Conservation (phyloP, 257 asterid species). For the Fraxinus pennsylvanica region DNA sequence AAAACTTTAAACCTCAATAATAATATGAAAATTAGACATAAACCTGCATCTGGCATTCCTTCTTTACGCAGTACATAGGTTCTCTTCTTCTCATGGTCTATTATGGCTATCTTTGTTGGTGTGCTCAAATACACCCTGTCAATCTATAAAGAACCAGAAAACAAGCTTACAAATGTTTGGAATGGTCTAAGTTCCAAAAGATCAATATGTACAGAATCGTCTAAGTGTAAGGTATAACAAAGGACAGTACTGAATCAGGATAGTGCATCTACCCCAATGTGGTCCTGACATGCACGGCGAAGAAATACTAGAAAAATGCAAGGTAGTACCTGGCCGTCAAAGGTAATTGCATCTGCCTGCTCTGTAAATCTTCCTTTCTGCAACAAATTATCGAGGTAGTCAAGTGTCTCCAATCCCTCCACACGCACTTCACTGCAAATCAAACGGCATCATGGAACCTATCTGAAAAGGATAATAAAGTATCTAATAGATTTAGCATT, state of each 20-base stretch:
- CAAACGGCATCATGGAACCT: slow-evolving; percentile 44
- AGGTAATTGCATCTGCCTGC: slow-evolving; percentile 91
- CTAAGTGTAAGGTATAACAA: slow-evolving; percentile 11
- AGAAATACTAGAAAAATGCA: slow-evolving; percentile 2
- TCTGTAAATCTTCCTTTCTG: slow-evolving; percentile 69
- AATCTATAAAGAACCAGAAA: slow-evolving; percentile 45
- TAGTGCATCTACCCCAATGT: neutral
- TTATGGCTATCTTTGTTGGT: slow-evolving; percentile 77
- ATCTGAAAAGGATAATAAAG: slow-evolving; percentile 34
- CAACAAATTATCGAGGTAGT: slow-evolving; percentile 67
- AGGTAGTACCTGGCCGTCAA: slow-evolving; percentile 69
- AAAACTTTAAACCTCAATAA: slow-evolving; percentile 18
- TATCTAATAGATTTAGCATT: slow-evolving; percentile 29
- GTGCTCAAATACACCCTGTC: slow-evolving; percentile 78
- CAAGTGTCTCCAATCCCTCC: slow-evolving; percentile 92
- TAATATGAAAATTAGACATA: slow-evolving; percentile 8
- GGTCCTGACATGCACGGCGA: neutral
- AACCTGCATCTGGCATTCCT: slow-evolving; percentile 88
- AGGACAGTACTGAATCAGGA: slow-evolving; percentile 10
- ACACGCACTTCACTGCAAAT: slow-evolving; percentile 85
- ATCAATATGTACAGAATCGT: slow-evolving; percentile 2
- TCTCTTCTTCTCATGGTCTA: slow-evolving; percentile 88
- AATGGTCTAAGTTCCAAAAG: slow-evolving; percentile 5
- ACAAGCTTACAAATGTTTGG: slow-evolving; percentile 14
- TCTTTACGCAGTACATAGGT: slow-evolving; percentile 76